Evolutionary conservation across 2,329 filamentous ascomycete species (phyloP).

Genomic region (Cercospora brassicicola): DNA sequence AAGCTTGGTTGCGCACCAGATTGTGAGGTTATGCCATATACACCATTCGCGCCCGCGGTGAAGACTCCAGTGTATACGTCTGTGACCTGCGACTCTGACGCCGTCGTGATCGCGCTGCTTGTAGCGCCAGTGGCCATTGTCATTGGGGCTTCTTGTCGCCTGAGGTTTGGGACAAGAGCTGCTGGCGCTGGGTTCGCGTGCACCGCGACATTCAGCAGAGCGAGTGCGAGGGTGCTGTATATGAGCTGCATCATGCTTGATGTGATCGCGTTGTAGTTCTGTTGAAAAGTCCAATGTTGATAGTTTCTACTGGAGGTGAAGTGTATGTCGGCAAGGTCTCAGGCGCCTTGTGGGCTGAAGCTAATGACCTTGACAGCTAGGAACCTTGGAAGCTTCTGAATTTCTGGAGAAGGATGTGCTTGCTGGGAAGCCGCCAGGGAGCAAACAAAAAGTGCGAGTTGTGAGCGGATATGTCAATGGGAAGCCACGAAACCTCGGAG

Average conservation of each 20-base stretch:
- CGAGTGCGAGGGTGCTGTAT: slow-evolving; percentile 9
- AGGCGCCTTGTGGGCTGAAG: too few species aligned
- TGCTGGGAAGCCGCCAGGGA: not conserved
- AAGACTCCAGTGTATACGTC: slow-evolving; percentile 10
- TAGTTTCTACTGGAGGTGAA: not conserved
- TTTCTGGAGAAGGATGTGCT: not conserved
- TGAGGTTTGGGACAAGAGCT: not conserved
- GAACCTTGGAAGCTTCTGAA: too few species aligned
- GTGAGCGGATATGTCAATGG: not conserved
- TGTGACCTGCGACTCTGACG: slow-evolving; percentile 1
- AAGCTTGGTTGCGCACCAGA: not conserved
- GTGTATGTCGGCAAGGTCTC: too few species aligned
- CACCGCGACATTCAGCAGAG: slow-evolving; percentile 9
- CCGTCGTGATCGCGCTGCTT: not conserved
- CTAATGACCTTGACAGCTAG: too few species aligned
- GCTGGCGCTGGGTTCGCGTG: slow-evolving; percentile 15
- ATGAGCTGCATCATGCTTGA: slow-evolving; percentile 17
- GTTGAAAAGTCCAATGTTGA: not conserved
- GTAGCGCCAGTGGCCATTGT: not conserved
- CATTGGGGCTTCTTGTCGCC: slow-evolving; percentile 8
- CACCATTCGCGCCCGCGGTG: slow-evolving; percentile 1
- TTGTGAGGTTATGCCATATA: slow-evolving; percentile 5
- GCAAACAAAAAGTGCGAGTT: not conserved
- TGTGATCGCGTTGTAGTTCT: not conserved
- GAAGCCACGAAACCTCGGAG: not conserved